Conservation (phyloP, 257 asterid species). For the Solanum pimpinellifolium region DNA sequence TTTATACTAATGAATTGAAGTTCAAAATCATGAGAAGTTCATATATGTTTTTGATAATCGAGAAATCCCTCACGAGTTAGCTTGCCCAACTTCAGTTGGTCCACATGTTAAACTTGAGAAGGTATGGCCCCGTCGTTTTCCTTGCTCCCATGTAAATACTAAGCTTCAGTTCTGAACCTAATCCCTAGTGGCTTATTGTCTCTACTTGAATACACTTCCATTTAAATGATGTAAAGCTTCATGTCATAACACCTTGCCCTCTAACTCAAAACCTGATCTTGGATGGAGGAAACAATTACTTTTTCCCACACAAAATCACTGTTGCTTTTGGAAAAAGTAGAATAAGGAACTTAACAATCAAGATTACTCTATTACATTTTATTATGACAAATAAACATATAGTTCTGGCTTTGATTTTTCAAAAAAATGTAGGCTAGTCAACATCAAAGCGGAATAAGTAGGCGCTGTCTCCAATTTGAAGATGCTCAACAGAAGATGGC, state of each 20-base stretch:
- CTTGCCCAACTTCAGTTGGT: not conserved
- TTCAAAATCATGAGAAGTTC: not conserved
- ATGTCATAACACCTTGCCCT: not conserved
- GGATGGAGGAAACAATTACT: not conserved
- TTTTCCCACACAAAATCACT: not conserved
- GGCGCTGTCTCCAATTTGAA: slow-evolving; percentile 64
- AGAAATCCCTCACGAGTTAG: not conserved
- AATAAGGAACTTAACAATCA: not conserved
- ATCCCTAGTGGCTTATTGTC: not conserved
- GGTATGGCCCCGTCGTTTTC: not conserved
- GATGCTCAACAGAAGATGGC: slow-evolving; percentile 23
- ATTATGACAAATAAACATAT: not conserved
- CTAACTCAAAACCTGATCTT: not conserved
- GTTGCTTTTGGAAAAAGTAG: not conserved
- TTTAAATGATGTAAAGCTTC: not conserved
- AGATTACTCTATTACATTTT: not conserved
- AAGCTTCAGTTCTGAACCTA: not conserved
- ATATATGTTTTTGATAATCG: not conserved
- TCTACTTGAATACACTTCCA: not conserved
- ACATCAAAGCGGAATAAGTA: slow-evolving; percentile 29
- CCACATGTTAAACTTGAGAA: not conserved
- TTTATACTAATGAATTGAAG: not conserved
- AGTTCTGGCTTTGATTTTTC: slow-evolving; percentile 5
- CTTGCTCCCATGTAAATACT: not conserved
- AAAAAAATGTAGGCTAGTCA: slow-evolving; percentile 33